Evolutionary conservation across 805 yeast species (phyloP).

Genomic region (Myxozyma lipomycoides): DNA sequence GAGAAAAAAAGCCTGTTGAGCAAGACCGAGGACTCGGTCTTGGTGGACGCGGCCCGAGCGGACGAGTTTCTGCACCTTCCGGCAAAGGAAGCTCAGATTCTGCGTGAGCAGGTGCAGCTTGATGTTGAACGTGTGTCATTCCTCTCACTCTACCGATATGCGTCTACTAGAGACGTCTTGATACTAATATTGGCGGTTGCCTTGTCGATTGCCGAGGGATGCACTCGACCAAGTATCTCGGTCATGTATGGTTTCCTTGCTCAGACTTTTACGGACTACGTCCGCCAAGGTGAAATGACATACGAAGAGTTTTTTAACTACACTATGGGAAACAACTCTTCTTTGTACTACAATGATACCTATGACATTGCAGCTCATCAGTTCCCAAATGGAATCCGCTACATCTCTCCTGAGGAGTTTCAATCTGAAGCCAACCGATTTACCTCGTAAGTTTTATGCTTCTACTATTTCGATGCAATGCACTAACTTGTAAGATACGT

Average conservation of each 20-base stretch:
- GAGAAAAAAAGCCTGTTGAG: background rate
- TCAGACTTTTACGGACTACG: slow-evolving; percentile 13
- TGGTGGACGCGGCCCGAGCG: background rate
- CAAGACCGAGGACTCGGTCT: background rate
- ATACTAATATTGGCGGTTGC: slow-evolving; percentile 6
- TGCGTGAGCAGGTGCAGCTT: slow-evolving; percentile 17
- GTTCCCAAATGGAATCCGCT: background rate
- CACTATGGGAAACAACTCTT: slow-evolving; percentile 10
- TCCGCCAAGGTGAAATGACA: slow-evolving; percentile 27
- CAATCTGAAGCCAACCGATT: slow-evolving; percentile 36
- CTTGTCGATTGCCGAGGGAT: slow-evolving; percentile 7
- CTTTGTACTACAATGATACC: background rate
- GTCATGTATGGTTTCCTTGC: slow-evolving; percentile 12
- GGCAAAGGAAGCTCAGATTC: slow-evolving; percentile 7
- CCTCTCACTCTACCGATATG: slow-evolving; percentile 19
- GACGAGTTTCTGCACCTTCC: slow-evolving; percentile 23
- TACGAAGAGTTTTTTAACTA: slow-evolving; percentile 7
- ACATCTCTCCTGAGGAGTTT: slow-evolving; percentile 30
- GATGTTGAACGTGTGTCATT: slow-evolving; percentile 6
- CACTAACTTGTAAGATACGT: slow-evolving; percentile 9
- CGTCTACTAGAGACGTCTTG: slow-evolving; percentile 9
- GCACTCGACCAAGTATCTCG: slow-evolving; percentile 3
- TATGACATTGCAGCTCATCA: background rate
- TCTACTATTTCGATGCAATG: slow-evolving; percentile 8
- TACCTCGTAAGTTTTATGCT: slow-evolving; percentile 36